A percentile compares a stretch with the other conserved stretches of the same genome.
Evolutionary conservation across 306 rosid species (phyloP).

Genomic region (Carpinus fangiana): DNA sequence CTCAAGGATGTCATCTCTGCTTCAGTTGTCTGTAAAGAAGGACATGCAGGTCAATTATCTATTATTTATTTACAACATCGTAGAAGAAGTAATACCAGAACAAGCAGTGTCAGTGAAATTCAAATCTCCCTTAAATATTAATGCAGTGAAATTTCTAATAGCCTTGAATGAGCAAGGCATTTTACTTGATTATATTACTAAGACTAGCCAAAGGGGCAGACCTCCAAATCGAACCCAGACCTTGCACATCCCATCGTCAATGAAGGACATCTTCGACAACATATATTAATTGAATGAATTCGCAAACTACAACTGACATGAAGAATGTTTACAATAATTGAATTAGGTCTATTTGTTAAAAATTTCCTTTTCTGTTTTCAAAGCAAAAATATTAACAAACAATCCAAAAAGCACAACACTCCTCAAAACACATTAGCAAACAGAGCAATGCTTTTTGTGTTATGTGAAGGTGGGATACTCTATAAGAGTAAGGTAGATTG

Average conservation of each 20-base stretch:
- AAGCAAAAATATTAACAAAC: too few species aligned
- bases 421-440: too few species aligned
- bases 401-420: too few species aligned
- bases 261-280: neutral
- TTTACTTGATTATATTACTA: neutral
- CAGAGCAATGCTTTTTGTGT: neutral
- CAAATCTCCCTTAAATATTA: neutral
- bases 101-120: neutral
- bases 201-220: neutral
- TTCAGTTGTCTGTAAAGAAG: constrained; percentile 53
- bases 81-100: neutral
- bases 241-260: neutral
- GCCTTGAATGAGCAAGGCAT: neutral
- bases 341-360: too few species aligned
- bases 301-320: neutral
- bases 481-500: neutral
- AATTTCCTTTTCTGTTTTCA: too few species aligned
- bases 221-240: neutral
- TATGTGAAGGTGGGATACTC: neutral
- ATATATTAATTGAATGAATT: neutral
- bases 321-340: neutral
- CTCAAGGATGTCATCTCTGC: constrained; percentile 45
- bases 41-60: constrained; percentile 10
- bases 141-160: neutral
- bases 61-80: neutral